A percentile compares a stretch with the other conserved stretches of the same genome.
Evolutionary conservation across 169 alveolate species (phyloP).

Genomic region (Cyclospora cayetanensis): DNA sequence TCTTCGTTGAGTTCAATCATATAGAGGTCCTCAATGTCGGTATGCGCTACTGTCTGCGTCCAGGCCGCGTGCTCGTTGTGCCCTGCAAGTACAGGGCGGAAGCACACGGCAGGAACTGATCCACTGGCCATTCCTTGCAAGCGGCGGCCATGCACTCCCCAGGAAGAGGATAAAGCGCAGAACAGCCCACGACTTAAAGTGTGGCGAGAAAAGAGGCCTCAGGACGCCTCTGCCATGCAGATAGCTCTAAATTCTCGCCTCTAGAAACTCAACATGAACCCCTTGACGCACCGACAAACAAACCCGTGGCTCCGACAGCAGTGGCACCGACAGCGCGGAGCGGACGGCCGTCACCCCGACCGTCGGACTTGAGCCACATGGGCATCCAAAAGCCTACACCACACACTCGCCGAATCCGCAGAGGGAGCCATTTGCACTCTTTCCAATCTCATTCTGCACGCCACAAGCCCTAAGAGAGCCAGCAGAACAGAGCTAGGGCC

Average conservation of each 20-base stretch:
- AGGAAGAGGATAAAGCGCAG: too few species aligned
- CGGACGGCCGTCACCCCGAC: background rate
- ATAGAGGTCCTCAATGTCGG: slow-evolving; percentile 68
- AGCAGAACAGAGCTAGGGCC: background rate
- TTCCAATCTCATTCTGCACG: too few species aligned
- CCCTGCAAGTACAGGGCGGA: background rate
- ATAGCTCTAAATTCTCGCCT: background rate
- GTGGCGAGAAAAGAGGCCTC: too few species aligned
- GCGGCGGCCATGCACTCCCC: too few species aligned
- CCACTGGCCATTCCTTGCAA: too few species aligned
- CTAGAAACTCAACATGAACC: too few species aligned
- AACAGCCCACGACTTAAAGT: too few species aligned
- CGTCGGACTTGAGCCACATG: slow-evolving; percentile 34
- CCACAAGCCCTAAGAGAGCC: background rate
- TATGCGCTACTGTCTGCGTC: slow-evolving; percentile 65
- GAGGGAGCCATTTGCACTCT: background rate
- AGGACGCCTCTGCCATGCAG: too few species aligned
- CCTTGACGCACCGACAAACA: slow-evolving; percentile 42
- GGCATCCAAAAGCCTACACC: slow-evolving; percentile 64
- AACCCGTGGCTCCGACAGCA: slow-evolving; percentile 43
- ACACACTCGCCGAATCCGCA: background rate
- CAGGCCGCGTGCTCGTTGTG: slow-evolving; percentile 67
- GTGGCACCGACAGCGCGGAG: slow-evolving; percentile 55
- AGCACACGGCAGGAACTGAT: background rate
- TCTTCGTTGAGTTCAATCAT: slow-evolving; percentile 28